These are phyloP conservation scores for Stereocaulon alpinum DNA, from an alignment of 495 filamentous ascomycete species.

Conservation along the genomic window DNA sequence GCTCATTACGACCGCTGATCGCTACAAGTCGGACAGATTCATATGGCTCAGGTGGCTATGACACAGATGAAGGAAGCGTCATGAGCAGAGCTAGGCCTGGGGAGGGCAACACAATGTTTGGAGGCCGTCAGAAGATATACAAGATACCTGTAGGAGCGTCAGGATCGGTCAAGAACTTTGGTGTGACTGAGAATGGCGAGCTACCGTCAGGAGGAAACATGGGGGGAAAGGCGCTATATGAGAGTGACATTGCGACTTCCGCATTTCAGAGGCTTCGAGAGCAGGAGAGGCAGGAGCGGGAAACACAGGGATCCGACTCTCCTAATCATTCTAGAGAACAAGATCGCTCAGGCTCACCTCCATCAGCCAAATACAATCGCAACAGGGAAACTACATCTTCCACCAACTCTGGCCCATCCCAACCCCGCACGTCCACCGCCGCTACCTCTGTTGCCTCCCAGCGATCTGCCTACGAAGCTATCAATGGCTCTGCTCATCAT, in stretches of 20 bases:
- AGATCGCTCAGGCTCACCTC: constrained; percentile 41
- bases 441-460: constrained; percentile 88
- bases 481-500: constrained; percentile 24
- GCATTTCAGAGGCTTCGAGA: constrained; percentile 65
- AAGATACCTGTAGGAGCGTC: constrained; percentile 58
- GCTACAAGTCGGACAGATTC: constrained; percentile 41
- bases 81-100: constrained; percentile 76
- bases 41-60: constrained; percentile 45
- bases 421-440: constrained; percentile 71
- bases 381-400: constrained; percentile 83
- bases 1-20: constrained; percentile 50
- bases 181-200: constrained; percentile 21
- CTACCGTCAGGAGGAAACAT: constrained; percentile 39
- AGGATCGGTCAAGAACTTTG: constrained; percentile 33
- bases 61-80: constrained; percentile 70
- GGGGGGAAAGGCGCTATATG: constrained; percentile 66
- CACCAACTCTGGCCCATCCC: constrained; percentile 61
- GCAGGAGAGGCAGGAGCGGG: constrained; percentile 42
- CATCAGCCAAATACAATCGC: constrained; percentile 51
- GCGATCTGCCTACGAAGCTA: constrained; percentile 29
- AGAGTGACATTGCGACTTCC: constrained; percentile 72
- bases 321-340: constrained; percentile 24
- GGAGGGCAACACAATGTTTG: constrained; percentile 91
- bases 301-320: constrained; percentile 13
- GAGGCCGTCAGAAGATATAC: constrained; percentile 92